phyloP scores from a whole-genome alignment of 2,329 filamentous ascomycete genomes.

The Orbilia ellipsospora region DNA sequence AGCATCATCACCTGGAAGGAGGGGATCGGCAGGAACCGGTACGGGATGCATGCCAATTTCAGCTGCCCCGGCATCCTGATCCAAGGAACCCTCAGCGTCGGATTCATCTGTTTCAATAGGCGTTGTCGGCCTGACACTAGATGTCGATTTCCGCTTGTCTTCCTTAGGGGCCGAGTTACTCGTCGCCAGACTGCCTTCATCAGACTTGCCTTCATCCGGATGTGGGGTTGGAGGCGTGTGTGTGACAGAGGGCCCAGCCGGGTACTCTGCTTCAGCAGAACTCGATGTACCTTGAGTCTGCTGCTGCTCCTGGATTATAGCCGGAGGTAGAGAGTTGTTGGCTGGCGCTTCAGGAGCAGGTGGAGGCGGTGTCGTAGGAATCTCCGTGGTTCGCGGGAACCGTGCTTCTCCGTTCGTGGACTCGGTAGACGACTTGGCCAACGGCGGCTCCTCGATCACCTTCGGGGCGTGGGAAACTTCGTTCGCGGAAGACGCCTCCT shows the following conservation, averaged over 20 bases:
- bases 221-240: conserved; percentile 43
- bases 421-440: conserved; percentile 51
- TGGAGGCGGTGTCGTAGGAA: conserved; percentile 41
- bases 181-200: conserved; percentile 20
- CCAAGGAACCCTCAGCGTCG: conserved; percentile 30
- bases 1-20: conserved; percentile 44
- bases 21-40: conserved; percentile 34
- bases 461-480: conserved; percentile 28
- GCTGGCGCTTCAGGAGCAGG: conserved; percentile 47
- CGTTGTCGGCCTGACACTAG: conserved; percentile 45
- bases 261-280: conserved; percentile 24
- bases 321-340: conserved; percentile 34
- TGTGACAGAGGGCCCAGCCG: conserved; percentile 34
- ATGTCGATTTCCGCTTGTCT: conserved; percentile 49
- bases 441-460: conserved; percentile 39
- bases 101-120: conserved; percentile 51
- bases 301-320: conserved; percentile 49
- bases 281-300: conserved; percentile 37
- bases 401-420: conserved; percentile 48
- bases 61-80: conserved; percentile 29
- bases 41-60: conserved; percentile 49
- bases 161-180: conserved; percentile 22
- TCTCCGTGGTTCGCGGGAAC: conserved; percentile 36
- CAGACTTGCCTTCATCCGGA: conserved; percentile 35
- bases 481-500: conserved; percentile 30